Conservation (phyloP, 73 alveolate species). For the Blepharisma japonicum region DNA sequence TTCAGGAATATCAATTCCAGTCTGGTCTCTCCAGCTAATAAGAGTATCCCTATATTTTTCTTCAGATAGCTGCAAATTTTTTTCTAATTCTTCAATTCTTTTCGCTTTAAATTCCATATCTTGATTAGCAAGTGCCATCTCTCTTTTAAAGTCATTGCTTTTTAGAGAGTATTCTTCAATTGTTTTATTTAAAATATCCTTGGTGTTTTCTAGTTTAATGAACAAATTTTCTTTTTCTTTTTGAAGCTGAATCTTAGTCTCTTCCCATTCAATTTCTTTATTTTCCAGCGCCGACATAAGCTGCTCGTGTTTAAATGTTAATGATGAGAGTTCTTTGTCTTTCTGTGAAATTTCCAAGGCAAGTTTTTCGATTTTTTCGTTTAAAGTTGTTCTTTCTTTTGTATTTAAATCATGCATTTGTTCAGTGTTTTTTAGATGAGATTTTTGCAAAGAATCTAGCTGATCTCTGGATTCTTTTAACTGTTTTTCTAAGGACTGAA, state of each 20-base stretch:
- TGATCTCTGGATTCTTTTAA: slow-evolving; percentile 37
- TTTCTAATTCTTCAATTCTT: slow-evolving; percentile 3
- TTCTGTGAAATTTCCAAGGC: slow-evolving; percentile 50
- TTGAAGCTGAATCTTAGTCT: slow-evolving; percentile 60
- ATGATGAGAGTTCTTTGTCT: slow-evolving; percentile 64
- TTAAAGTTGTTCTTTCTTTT: slow-evolving; percentile 55
- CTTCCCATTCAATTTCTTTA: neutral
- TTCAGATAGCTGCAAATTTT: neutral
- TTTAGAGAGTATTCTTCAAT: slow-evolving; percentile 7
- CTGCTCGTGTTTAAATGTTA: slow-evolving; percentile 65
- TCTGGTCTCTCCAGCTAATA: neutral
- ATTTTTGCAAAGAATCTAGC: slow-evolving; percentile 32
- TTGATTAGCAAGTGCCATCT: neutral
- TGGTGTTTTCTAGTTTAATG: neutral
- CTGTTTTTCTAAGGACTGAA: slow-evolving; percentile 64
- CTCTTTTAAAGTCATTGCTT: neutral
- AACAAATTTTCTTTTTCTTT: neutral
- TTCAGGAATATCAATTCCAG: neutral
- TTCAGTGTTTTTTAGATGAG: slow-evolving; percentile 24
- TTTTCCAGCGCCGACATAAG: no score
- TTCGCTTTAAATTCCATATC: neutral
- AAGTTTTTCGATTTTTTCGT: slow-evolving; percentile 60
- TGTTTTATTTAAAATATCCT: neutral
- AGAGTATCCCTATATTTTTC: neutral
- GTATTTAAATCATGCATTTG: slow-evolving; percentile 17